Evolutionary conservation across 2,329 filamentous ascomycete species (phyloP).

Genomic region (Penicillium sp.): DNA sequence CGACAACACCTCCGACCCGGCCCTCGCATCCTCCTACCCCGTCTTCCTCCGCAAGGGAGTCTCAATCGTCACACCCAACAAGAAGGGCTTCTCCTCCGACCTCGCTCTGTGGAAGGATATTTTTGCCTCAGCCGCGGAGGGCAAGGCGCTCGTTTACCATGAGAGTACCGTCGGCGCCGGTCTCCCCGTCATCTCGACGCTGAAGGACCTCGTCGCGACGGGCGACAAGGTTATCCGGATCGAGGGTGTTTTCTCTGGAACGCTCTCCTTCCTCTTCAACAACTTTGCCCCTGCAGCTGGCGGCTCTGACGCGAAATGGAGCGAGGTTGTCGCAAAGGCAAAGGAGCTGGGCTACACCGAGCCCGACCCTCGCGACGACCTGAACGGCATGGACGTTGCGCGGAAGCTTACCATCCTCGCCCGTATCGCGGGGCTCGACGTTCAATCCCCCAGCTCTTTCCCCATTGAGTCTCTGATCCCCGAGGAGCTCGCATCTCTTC

Average conservation of each 20-base stretch:
- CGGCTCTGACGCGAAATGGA: conserved; percentile 72
- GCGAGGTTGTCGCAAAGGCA: conserved; percentile 86
- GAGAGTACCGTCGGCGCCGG: conserved; percentile 94
- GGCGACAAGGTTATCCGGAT: conserved; percentile 91
- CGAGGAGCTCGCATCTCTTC: conserved; percentile 76
- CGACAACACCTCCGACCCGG: conserved; percentile 93
- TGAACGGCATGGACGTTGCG: conserved; percentile 90
- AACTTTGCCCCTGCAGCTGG: conserved; percentile 85
- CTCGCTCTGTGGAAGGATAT: conserved; percentile 86
- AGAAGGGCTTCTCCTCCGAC: conserved; percentile 91
- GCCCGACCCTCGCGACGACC: conserved; percentile 82
- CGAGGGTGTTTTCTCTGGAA: conserved; percentile 96
- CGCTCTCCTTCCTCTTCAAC: conserved; percentile 98
- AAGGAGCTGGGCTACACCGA: conserved; percentile 93
- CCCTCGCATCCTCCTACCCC: conserved; percentile 83
- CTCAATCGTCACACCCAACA: conserved; percentile 94
- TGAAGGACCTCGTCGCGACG: conserved; percentile 92
- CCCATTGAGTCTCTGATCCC: conserved; percentile 94
- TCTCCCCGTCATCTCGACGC: conserved; percentile 87
- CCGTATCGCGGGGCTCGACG: conserved; percentile 77
- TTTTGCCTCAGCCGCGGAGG: conserved; percentile 69
- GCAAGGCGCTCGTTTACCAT: conserved; percentile 82
- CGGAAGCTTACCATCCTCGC: conserved; percentile 95
- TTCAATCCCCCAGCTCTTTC: conserved; percentile 85
- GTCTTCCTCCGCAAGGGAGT: conserved; percentile 79